Percentiles rank a stretch among this genome's conserved stretches.
Conservation (phyloP, 495 filamentous ascomycete species). For the Astrothelium macrocarpum region DNA sequence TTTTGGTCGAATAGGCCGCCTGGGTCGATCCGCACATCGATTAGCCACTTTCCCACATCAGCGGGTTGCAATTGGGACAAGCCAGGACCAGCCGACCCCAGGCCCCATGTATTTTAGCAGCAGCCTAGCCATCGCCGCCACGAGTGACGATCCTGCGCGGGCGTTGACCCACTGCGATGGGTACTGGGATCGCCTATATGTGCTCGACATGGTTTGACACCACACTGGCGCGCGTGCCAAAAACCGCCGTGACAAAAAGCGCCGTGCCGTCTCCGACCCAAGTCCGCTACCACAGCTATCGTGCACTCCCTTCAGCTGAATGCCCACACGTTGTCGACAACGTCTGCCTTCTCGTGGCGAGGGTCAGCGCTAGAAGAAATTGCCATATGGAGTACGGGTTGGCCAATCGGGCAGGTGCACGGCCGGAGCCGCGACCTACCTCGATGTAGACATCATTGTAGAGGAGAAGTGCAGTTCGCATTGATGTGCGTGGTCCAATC, state of each 20-base stretch:
- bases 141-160: background rate
- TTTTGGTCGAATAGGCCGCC: background rate
- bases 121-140: background rate
- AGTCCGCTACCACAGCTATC: too few species aligned
- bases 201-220: background rate
- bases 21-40: slow-evolving; percentile 1
- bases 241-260: background rate
- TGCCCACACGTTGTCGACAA: background rate
- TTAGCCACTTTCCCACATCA: slow-evolving; percentile 1
- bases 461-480: too few species aligned
- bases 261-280: background rate
- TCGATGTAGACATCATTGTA: too few species aligned
- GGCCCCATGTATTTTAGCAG: too few species aligned
- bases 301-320: background rate
- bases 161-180: background rate
- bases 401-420: background rate
- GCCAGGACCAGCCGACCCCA: background rate
- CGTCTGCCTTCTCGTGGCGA: background rate
- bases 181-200: background rate
- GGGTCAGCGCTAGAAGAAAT: background rate
- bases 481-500: too few species aligned
- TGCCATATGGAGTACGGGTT: too few species aligned
- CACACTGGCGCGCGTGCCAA: background rate
- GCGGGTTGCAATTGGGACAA: background rate
- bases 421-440: background rate